Evolutionary conservation across 495 filamentous ascomycete species (phyloP).

Genomic region (Pyronema omphalodes): DNA sequence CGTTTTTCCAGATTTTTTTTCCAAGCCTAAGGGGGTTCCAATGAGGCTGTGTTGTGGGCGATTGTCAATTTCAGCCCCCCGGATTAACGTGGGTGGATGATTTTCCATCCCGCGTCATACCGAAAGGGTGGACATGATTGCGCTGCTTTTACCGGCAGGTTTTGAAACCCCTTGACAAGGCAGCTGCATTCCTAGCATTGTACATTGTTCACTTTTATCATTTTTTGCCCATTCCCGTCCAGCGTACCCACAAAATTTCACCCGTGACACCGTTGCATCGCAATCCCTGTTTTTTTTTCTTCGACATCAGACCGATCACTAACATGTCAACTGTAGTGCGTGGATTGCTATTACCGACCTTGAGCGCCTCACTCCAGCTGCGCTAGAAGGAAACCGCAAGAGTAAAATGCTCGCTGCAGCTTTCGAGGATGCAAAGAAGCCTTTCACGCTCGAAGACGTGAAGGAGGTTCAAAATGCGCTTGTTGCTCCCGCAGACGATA

Average conservation of each 20-base stretch:
- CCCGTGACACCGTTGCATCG: neutral
- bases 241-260: neutral
- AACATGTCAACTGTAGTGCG: constrained; percentile 5
- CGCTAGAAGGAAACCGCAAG: constrained; percentile 14
- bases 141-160: no score
- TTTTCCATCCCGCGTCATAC: no score
- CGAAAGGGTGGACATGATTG: no score
- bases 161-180: no score
- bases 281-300: neutral
- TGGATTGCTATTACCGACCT: constrained; percentile 16
- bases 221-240: no score
- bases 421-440: constrained; percentile 12
- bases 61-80: no score
- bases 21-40: neutral
- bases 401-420: constrained; percentile 19
- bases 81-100: no score
- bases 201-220: no score
- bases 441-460: constrained; percentile 18
- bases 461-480: constrained; percentile 12
- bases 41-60: no score
- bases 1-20: constrained; percentile 3
- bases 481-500: constrained; percentile 2
- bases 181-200: no score
- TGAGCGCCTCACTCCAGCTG: constrained; percentile 17
- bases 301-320: no score